Evolutionary conservation across 805 yeast species (phyloP).

Genomic region (Tetrapisispora nanseiensis): DNA sequence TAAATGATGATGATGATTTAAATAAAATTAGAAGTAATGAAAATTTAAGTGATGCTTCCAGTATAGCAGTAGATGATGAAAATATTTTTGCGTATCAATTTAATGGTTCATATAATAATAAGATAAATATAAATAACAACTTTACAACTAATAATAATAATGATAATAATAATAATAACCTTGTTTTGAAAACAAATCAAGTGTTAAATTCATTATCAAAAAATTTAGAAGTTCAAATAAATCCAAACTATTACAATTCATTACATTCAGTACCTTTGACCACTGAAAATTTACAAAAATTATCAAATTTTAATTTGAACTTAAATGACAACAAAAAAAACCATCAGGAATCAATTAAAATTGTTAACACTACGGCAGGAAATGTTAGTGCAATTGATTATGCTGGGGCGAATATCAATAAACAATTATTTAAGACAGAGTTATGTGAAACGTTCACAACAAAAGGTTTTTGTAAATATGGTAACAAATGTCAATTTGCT

Average conservation of each 20-base stretch:
- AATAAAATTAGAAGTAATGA: constrained; percentile 1
- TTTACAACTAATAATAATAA: neutral
- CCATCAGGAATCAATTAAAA: neutral
- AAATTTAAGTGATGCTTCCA: constrained; percentile 3
- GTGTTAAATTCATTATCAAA: neutral
- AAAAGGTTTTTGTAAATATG: constrained; percentile 73
- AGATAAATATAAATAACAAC: neutral
- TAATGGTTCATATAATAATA: neutral
- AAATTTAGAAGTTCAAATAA: constrained; percentile 24
- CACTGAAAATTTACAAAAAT: constrained; percentile 22
- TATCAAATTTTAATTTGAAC: constrained; percentile 6
- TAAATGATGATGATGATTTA: constrained; percentile 16
- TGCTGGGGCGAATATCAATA: constrained; percentile 30
- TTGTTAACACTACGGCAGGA: neutral
- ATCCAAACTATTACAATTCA: constrained; percentile 15
- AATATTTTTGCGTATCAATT: neutral
- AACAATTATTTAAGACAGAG: constrained; percentile 81
- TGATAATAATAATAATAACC: neutral
- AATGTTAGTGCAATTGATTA: neutral
- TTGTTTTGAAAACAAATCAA: neutral
- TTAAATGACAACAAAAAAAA: neutral
- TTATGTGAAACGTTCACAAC: constrained; percentile 70
- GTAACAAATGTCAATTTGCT: constrained; percentile 88
- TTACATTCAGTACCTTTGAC: constrained; percentile 21
- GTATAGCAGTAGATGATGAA: neutral